Conservation (phyloP, 768 basidiomycete genomes). For the Tricholoma sp. region DNA sequence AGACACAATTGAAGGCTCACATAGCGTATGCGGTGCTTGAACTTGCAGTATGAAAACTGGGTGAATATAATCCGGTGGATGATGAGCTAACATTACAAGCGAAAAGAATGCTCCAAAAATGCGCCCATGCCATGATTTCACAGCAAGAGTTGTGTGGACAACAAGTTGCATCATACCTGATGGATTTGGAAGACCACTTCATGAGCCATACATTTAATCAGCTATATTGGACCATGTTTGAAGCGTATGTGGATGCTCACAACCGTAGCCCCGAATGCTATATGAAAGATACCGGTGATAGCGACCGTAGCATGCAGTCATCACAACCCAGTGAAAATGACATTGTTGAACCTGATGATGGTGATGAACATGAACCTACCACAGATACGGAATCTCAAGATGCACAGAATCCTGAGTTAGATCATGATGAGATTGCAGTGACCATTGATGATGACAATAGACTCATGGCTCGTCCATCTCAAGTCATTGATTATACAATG, state of each 20-base stretch:
- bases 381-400: too few relatives aligned
- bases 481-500: not conserved
- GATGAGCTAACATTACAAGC: constrained; percentile 15
- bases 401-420: not conserved
- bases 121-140: constrained; percentile 30
- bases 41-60: constrained; percentile 25
- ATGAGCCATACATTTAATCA: constrained; percentile 29
- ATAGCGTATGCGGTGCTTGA: constrained; percentile 35
- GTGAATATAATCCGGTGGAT: constrained; percentile 11
- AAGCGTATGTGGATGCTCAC: constrained; percentile 17
- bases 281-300: too few relatives aligned
- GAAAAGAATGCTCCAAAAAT: constrained; percentile 32
- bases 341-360: too few relatives aligned
- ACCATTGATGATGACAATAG: not conserved
- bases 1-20: constrained; percentile 35
- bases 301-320: too few relatives aligned
- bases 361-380: too few relatives aligned
- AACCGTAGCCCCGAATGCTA: constrained; percentile 22
- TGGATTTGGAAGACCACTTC: constrained; percentile 31
- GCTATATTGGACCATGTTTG: constrained; percentile 32
- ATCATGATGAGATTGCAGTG: not conserved
- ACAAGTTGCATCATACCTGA: constrained; percentile 29
- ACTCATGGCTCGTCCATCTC: not conserved
- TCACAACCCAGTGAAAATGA: too few relatives aligned
- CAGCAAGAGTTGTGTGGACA: constrained; percentile 36